Base-by-base conservation (phyloP, 163 green algal genomes). In the Coccomyxa subellipsoidea region DNA sequence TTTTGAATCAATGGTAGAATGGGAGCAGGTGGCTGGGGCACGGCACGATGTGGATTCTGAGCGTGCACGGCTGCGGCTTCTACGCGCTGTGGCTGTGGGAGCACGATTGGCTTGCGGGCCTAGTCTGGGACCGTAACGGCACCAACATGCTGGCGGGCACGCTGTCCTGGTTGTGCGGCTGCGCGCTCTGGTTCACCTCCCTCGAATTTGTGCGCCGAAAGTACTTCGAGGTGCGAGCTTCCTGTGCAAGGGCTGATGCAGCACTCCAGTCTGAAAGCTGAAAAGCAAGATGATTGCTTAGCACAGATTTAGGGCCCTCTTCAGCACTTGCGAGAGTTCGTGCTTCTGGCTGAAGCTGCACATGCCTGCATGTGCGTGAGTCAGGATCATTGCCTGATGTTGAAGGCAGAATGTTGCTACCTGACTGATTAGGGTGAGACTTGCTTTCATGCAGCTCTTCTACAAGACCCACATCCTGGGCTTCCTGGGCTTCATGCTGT, bases 401-500 rank as follows among this genome's bases (percentile, higher is more conserved):
- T n/a, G n/a, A n/a, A n/a, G n/a, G n/a, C n/a, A n/a, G 66, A 37
- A 4, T 73, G 7, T 73, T 35, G n/a, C n/a, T n/a, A 36, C 66
- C 18, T 73, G 27, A 73, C 38, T n/a, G 29, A 69, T 36, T 9
- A 36, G n/a, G 12, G 5, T 59, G 23, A 21, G 38, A 7, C 29
- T 7, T 78, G 35, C 23, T 12, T 59, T 27, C 75, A 66, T 84
- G 47, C 85, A 89, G 85, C 40, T 91, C 2, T 91, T 87, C 78
- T 91, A 90, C 76, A 76, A 79, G 0, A 83, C n/a, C 69, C 87
- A 91, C 76, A 78, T 91, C 36, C 21, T 88, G 6, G 84, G 87
- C 83, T 90, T 91, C 38, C 2, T 91, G 34, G 81, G 81, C 81
- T 91, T 90, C 82, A 82, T 83, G 8, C 3, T 87, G 18, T 90